Conservation (phyloP, 257 asterid genomes). For the Linderniella brevidens region DNA sequence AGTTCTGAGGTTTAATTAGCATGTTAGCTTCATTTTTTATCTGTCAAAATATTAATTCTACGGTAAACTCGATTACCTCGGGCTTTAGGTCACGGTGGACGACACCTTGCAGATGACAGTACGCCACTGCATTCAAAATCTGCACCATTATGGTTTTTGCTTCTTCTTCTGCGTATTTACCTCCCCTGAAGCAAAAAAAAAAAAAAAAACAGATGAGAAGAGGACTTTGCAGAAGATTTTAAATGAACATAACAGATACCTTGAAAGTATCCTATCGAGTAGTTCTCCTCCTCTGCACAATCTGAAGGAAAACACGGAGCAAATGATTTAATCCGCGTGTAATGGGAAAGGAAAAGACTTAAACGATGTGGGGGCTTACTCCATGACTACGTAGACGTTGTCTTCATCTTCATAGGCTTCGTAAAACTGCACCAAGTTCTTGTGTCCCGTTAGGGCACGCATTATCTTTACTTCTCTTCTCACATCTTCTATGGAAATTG, state of each 20-base stretch:
- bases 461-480: constrained; percentile 52
- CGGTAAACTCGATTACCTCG: too few species aligned
- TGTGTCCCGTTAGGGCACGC: constrained; percentile 41
- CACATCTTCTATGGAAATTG: constrained; percentile 43
- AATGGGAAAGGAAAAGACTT: too few species aligned
- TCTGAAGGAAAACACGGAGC: constrained; percentile 13
- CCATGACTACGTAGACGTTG: constrained; percentile 44
- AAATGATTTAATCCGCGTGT: too few species aligned
- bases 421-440: constrained; percentile 36
- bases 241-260: constrained; percentile 10
- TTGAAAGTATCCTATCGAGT: constrained; percentile 42
- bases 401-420: constrained; percentile 51
- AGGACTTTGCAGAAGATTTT: too few species aligned
- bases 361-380: constrained; percentile 21
- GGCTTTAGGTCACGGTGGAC: constrained; percentile 70
- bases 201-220: neutral
- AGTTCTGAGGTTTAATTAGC: constrained; percentile 27
- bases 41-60: too few species aligned
- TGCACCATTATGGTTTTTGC: constrained; percentile 45
- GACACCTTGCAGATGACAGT: constrained; percentile 65
- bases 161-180: constrained; percentile 48
- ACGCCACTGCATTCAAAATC: constrained; percentile 35
- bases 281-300: constrained; percentile 56
- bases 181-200: constrained; percentile 26
- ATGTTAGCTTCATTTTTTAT: too few species aligned